Percentiles rank a stretch among this genome's conserved stretches.
Conservation (phyloP, 495 filamentous ascomycete genomes). For the Talaromyces trachyspermus region DNA sequence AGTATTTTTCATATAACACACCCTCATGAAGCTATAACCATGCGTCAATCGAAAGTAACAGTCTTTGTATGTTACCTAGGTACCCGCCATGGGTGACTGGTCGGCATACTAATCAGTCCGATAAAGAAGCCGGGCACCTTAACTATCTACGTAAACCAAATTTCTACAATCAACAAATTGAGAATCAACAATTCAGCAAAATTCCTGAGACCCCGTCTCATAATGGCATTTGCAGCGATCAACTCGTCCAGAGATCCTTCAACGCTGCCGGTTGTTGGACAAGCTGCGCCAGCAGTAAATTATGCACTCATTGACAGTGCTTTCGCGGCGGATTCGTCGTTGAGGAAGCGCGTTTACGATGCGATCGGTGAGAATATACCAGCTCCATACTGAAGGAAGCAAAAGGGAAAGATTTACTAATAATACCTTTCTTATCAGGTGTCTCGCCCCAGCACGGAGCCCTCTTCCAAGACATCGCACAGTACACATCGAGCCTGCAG, state of each 20-base stretch:
- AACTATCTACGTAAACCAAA: too few relatives aligned
- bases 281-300: conserved; percentile 7
- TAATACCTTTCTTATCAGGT: conserved; percentile 18
- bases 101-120: not conserved
- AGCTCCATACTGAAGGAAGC: too few relatives aligned
- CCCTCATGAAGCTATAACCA: too few relatives aligned
- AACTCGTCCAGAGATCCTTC: conserved; percentile 19
- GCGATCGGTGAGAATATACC: conserved; percentile 34
- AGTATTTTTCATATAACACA: too few relatives aligned
- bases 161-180: too few relatives aligned
- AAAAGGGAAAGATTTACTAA: not conserved
- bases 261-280: conserved; percentile 3
- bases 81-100: not conserved
- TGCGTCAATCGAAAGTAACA: too few relatives aligned
- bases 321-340: conserved; percentile 35
- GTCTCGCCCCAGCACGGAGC: conserved; percentile 30
- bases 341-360: conserved; percentile 43
- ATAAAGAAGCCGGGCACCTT: too few relatives aligned
- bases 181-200: too few relatives aligned
- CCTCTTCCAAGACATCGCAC: conserved; percentile 44
- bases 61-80: too few relatives aligned
- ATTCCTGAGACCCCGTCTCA: too few relatives aligned
- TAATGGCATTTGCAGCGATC: conserved; percentile 40
- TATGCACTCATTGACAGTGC: conserved; percentile 37
- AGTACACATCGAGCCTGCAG: conserved; percentile 38